Evolutionary conservation across 129 eudicot species (phyloP), one percentile per base, ranked within the genome.

Genomic region (Flaveria robusta): DNA sequence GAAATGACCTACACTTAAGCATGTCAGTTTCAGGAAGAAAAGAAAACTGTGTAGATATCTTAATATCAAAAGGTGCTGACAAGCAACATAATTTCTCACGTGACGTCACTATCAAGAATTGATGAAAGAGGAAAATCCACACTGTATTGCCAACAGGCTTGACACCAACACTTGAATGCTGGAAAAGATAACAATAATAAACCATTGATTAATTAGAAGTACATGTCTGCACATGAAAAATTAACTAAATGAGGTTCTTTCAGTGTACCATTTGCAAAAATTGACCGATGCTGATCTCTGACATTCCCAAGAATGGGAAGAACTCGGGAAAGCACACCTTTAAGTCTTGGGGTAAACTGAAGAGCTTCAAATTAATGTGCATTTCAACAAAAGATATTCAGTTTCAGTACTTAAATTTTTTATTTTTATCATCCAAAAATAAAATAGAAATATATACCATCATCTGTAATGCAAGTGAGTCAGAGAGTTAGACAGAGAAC

Each of bases 111-210:
- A 83, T 91, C 97, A 69, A 89, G 84, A 81, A 83, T 71, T 58
- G 91, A 80, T 50, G 67, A 81, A 70, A 90, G 84, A 65, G 90
- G 81, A 65, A 77, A 85, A 78, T 95, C 97, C 73, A 85, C 83
- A 69, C 89, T 71, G 47, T 89, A 91, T 50, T 89, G 99, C 88
- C 92, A 91, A 77, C 93, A 87, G 66, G 99, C 97, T 82, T 89
- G 96, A 82, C 99, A 95, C 99, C 99, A 95, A 82, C 97, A 95
- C 87, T 88, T 95, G 80, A 95, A 84, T 23, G 97, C 99, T 95
- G 86, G 18, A 83, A 78, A 26, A 60, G 3, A 80, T 3, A 20
- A 70, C 29, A 74, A 62, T 49, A 71, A 78, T 19, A 56, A 56
- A 56, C 23, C 45, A 2, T 19, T 3, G 18, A 29, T 50, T 27